A percentile compares a stretch with the other conserved stretches of the same genome.
phyloP scores from a whole-genome alignment of 257 asterid genomes.

The Coffea eugenioides region DNA sequence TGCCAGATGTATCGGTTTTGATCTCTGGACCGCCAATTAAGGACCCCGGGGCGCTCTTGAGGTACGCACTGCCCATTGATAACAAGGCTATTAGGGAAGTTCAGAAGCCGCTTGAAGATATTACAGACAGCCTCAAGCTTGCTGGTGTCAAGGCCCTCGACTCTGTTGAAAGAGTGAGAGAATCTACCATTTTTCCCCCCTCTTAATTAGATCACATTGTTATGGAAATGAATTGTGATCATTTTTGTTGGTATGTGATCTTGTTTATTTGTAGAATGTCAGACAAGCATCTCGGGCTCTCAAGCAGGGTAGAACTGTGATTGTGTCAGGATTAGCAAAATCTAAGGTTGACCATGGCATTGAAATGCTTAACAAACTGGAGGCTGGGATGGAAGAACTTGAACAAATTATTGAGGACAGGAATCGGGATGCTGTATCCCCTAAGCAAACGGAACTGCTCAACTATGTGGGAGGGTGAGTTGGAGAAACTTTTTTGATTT shows the following conservation, averaged over 20 bases:
- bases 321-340: conserved; percentile 79
- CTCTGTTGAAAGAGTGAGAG: conserved; percentile 86
- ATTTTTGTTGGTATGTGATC: conserved; percentile 6
- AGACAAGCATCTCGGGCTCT: conserved; percentile 82
- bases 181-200: not conserved
- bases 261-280: conserved; percentile 50
- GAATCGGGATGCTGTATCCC: conserved; percentile 75
- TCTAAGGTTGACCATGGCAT: conserved; percentile 80
- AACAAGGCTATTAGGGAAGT: conserved; percentile 95
- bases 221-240: not conserved
- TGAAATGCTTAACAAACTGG: conserved; percentile 75
- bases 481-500: conserved; percentile 10
- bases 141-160: conserved; percentile 83
- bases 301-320: conserved; percentile 71
- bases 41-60: conserved; percentile 89
- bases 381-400: conserved; percentile 77
- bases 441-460: conserved; percentile 95
- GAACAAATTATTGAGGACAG: conserved; percentile 68
- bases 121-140: conserved; percentile 85
- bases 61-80: conserved; percentile 88
- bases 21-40: conserved; percentile 97
- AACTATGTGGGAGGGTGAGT: conserved; percentile 96
- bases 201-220: not conserved
- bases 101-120: conserved; percentile 97
- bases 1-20: conserved; percentile 86